Percentiles rank a stretch among this genome's conserved stretches.
phyloP scores from a whole-genome alignment of 345 rosid species.

The Gynandropsis gynandra region DNA sequence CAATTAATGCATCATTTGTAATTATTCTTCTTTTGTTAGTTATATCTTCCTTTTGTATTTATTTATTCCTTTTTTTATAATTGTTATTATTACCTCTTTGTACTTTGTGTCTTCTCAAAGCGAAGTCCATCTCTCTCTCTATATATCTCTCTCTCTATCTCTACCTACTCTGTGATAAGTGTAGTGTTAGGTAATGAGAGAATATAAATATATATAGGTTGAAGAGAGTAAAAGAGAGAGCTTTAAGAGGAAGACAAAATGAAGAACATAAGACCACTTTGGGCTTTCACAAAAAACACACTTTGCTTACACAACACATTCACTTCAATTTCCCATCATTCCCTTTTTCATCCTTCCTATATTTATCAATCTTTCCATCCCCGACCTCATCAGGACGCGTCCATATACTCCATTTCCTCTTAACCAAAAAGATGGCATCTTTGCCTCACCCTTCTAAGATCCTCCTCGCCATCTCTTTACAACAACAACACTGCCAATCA shows the following conservation, averaged over 20 bases:
- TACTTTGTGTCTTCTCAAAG: slow-evolving; percentile 42
- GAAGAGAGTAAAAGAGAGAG: slow-evolving; percentile 15
- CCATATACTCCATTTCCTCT: too few species aligned
- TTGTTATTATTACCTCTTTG: background rate
- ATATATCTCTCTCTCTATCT: slow-evolving; percentile 22
- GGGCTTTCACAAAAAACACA: slow-evolving; percentile 6
- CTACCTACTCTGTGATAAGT: slow-evolving; percentile 48
- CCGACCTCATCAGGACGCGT: too few species aligned
- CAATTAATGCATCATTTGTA: slow-evolving; percentile 29
- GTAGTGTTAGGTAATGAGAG: too few species aligned
- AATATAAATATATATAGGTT: too few species aligned
- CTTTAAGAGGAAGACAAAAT: slow-evolving; percentile 60
- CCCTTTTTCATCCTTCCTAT: too few species aligned
- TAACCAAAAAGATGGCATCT: slow-evolving; percentile 36
- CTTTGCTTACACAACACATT: slow-evolving; percentile 91
- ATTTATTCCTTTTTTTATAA: background rate
- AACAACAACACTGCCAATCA: slow-evolving; percentile 47
- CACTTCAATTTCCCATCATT: slow-evolving; percentile 31
- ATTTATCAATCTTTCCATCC: too few species aligned
- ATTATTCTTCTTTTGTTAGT: slow-evolving; percentile 29
- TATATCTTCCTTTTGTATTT: slow-evolving; percentile 13
- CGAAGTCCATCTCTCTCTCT: too few species aligned
- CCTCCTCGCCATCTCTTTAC: slow-evolving; percentile 63
- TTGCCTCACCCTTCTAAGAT: slow-evolving; percentile 48
- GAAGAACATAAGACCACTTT: slow-evolving; percentile 27